phyloP scores from a whole-genome alignment of 2,329 filamentous ascomycete species.

The Alternaria novae-zelandiae region DNA sequence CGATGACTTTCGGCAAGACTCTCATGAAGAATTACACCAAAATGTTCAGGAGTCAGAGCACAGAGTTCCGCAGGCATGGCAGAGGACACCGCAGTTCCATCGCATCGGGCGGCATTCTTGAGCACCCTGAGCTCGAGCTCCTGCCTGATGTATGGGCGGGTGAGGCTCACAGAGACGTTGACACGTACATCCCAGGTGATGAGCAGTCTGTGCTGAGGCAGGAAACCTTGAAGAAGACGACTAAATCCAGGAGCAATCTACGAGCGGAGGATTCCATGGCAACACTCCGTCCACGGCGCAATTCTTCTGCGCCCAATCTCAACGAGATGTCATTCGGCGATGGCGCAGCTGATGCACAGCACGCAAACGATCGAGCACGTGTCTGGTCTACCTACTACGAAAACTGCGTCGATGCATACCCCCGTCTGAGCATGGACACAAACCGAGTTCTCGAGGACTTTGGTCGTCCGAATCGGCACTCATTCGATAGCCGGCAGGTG shows the following conservation, averaged over 20 bases:
- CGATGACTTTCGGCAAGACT: slow-evolving; percentile 50
- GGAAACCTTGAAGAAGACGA: slow-evolving; percentile 1
- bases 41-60: slow-evolving; percentile 51
- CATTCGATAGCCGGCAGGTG: slow-evolving; percentile 23
- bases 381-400: slow-evolving; percentile 47
- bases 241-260: slow-evolving; percentile 17
- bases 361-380: slow-evolving; percentile 31
- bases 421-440: slow-evolving; percentile 29
- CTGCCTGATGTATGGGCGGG: slow-evolving; percentile 47
- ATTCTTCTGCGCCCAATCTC: slow-evolving; percentile 31
- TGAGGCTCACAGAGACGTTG: not conserved
- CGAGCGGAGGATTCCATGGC: slow-evolving; percentile 29
- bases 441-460: slow-evolving; percentile 22
- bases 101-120: slow-evolving; percentile 50
- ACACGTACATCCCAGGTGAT: not conserved
- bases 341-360: slow-evolving; percentile 12
- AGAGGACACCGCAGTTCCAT: slow-evolving; percentile 55
- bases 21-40: slow-evolving; percentile 54
- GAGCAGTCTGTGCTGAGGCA: not conserved
- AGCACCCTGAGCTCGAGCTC: slow-evolving; percentile 57
- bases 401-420: slow-evolving; percentile 37
- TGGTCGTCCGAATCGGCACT: slow-evolving; percentile 19
- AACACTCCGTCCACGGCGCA: slow-evolving; percentile 31
- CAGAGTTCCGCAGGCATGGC: slow-evolving; percentile 47
- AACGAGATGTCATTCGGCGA: slow-evolving; percentile 15